Percentiles rank a stretch among this genome's conserved stretches.
Evolutionary conservation across 2,329 filamentous ascomycete species (phyloP).

Genomic region (Didymellaceae sp.): DNA sequence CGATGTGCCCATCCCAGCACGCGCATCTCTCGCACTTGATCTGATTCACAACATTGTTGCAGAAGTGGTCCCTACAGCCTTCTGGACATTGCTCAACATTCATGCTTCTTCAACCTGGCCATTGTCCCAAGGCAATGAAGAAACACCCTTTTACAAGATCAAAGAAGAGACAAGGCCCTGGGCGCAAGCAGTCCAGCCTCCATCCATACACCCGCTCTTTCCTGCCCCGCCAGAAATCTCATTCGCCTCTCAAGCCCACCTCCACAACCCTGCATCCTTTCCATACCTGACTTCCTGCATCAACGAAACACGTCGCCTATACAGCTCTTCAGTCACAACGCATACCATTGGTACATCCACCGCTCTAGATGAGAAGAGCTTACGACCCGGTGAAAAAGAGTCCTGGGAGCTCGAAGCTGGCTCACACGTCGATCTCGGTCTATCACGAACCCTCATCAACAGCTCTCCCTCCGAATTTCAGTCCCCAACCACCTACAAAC

Average conservation of each 20-base stretch:
- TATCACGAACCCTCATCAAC: slow-evolving; percentile 41
- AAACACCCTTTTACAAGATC: slow-evolving; percentile 32
- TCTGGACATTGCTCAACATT: slow-evolving; percentile 44
- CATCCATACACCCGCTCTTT: slow-evolving; percentile 46
- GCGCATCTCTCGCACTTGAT: slow-evolving; percentile 41
- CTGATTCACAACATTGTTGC: slow-evolving; percentile 38
- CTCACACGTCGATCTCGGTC: slow-evolving; percentile 39
- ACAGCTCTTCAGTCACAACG: slow-evolving; percentile 32
- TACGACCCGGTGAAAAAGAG: slow-evolving; percentile 28
- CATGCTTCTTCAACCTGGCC: slow-evolving; percentile 25
- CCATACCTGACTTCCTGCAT: slow-evolving; percentile 41
- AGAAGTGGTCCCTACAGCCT: slow-evolving; percentile 40
- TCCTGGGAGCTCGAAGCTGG: slow-evolving; percentile 35
- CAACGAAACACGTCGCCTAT: slow-evolving; percentile 40
- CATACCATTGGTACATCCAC: slow-evolving; percentile 30
- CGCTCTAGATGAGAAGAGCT: slow-evolving; percentile 28
- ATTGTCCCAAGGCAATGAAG: slow-evolving; percentile 7
- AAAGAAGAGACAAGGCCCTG: slow-evolving; percentile 38
- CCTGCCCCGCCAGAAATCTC: slow-evolving; percentile 44
- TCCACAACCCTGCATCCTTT: slow-evolving; percentile 23
- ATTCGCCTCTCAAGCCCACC: slow-evolving; percentile 24
- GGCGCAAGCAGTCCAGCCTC: slow-evolving; percentile 43
- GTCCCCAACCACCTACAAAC: slow-evolving; percentile 32
- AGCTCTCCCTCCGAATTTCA: slow-evolving; percentile 33
- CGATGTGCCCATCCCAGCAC: slow-evolving; percentile 32